These are phyloP conservation scores for Cryphonectria nitschkei DNA, from an alignment of 2,329 filamentous ascomycete genomes.

Conservation along the genomic window DNA sequence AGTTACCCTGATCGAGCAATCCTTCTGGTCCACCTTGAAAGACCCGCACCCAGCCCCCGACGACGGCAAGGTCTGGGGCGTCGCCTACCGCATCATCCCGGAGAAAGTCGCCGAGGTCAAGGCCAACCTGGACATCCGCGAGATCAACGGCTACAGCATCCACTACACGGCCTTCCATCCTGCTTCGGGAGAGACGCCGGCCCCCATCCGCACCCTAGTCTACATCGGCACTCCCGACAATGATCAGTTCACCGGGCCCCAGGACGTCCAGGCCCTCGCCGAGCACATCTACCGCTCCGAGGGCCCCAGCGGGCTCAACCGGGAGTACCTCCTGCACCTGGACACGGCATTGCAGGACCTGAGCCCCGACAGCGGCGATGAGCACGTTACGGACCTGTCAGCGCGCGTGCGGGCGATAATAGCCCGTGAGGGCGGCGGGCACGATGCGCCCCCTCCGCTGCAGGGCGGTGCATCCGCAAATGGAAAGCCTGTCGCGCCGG, in stretches of 20 bases:
- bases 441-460: not conserved
- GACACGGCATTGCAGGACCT: slow-evolving; percentile 75
- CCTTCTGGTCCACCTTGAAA: slow-evolving; percentile 80
- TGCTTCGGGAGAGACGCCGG: not conserved
- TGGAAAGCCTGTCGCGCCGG: slow-evolving; percentile 8
- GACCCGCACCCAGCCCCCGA: slow-evolving; percentile 65
- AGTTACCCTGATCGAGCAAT: slow-evolving; percentile 85
- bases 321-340: slow-evolving; percentile 83
- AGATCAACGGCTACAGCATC: slow-evolving; percentile 96
- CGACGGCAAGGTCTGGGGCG: slow-evolving; percentile 77
- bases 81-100: slow-evolving; percentile 82
- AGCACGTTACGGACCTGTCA: slow-evolving; percentile 83
- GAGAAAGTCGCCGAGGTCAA: slow-evolving; percentile 78
- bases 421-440: slow-evolving; percentile 32
- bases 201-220: slow-evolving; percentile 41
- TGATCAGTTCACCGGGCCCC: slow-evolving; percentile 85
- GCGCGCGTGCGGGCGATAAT: slow-evolving; percentile 69
- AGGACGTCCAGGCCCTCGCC: slow-evolving; percentile 77
- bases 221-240: slow-evolving; percentile 96
- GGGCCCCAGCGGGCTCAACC: slow-evolving; percentile 87
- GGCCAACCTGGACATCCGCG: slow-evolving; percentile 88
- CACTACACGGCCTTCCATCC: slow-evolving; percentile 79
- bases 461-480: slow-evolving; percentile 29
- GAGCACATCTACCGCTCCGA: slow-evolving; percentile 76
- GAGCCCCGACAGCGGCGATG: slow-evolving; percentile 76